These are phyloP conservation scores for Russula compacta DNA, from an alignment of 768 basidiomycete species.

Conservation along the genomic window DNA sequence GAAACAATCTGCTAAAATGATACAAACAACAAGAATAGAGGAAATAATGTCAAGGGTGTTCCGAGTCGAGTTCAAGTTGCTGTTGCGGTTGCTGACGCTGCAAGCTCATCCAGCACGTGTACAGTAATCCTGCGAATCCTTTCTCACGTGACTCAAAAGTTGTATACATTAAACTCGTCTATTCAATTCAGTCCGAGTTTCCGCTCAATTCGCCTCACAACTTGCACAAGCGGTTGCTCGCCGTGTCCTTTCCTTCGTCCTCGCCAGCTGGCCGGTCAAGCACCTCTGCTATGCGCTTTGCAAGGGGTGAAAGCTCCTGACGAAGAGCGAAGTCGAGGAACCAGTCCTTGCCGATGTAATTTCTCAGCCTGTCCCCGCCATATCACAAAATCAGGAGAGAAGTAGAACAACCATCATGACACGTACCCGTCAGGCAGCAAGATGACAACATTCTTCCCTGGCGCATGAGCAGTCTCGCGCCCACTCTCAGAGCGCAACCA, in stretches of 20 bases:
- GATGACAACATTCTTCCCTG: slow-evolving; percentile 81
- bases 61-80: neutral
- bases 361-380: slow-evolving; percentile 53
- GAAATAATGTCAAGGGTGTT: slow-evolving; percentile 1
- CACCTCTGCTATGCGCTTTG: slow-evolving; percentile 37
- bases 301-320: slow-evolving; percentile 45
- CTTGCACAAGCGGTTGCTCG: neutral
- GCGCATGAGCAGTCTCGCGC: slow-evolving; percentile 46
- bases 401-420: neutral
- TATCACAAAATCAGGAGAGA: neutral
- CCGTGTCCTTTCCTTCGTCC: neutral
- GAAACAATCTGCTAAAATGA: slow-evolving; percentile 9
- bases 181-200: neutral
- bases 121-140: neutral
- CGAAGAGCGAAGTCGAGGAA: slow-evolving; percentile 64
- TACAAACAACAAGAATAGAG: slow-evolving; percentile 8
- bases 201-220: neutral
- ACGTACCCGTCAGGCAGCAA: slow-evolving; percentile 85
- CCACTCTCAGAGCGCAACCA: slow-evolving; percentile 75
- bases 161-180: neutral
- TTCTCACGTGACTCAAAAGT: neutral
- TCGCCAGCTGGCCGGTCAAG: slow-evolving; percentile 21
- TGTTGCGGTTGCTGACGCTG: neutral
- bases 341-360: slow-evolving; percentile 94
- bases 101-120: neutral